phyloP scores from a whole-genome alignment of 2,329 filamentous ascomycete species.

The Aspergillus udagawae region DNA sequence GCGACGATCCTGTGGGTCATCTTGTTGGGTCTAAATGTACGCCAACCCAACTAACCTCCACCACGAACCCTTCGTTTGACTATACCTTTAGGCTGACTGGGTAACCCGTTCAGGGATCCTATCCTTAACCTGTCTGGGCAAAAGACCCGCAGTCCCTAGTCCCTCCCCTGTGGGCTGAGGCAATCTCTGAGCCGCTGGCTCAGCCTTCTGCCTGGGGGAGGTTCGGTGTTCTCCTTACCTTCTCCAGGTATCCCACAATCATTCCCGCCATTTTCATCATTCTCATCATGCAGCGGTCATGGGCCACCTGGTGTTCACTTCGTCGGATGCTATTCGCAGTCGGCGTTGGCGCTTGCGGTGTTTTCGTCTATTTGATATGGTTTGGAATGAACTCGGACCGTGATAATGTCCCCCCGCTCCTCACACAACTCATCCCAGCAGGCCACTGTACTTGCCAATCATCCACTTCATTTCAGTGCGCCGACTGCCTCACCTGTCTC shows the following conservation, averaged over 20 bases:
- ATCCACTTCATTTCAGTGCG: conserved; percentile 4
- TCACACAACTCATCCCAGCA: conserved; percentile 5
- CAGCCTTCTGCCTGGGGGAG: background rate
- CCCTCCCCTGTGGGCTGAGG: background rate
- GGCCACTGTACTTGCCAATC: conserved; percentile 6
- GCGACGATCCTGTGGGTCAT: conserved; percentile 1
- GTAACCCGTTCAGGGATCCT: background rate
- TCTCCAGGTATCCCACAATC: background rate
- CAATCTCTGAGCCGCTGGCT: background rate
- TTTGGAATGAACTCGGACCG: conserved; percentile 5
- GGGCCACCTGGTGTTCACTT: conserved; percentile 1
- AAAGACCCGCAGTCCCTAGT: background rate
- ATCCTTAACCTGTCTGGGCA: too few relatives aligned
- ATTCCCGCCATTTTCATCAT: background rate
- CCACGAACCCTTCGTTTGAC: too few relatives aligned
- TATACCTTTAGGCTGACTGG: background rate
- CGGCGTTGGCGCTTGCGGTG: background rate
- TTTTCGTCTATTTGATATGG: conserved; percentile 6
- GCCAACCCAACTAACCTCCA: background rate
- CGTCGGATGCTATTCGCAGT: background rate
- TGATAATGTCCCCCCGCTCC: conserved; percentile 2
- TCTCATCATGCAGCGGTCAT: background rate
- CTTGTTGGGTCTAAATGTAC: background rate
- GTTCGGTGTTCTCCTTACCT: background rate
- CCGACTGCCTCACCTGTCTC: conserved; percentile 4